Conservation (phyloP, 2,329 filamentous ascomycete genomes). For the Stagonosporopsis chrysanthemi region DNA sequence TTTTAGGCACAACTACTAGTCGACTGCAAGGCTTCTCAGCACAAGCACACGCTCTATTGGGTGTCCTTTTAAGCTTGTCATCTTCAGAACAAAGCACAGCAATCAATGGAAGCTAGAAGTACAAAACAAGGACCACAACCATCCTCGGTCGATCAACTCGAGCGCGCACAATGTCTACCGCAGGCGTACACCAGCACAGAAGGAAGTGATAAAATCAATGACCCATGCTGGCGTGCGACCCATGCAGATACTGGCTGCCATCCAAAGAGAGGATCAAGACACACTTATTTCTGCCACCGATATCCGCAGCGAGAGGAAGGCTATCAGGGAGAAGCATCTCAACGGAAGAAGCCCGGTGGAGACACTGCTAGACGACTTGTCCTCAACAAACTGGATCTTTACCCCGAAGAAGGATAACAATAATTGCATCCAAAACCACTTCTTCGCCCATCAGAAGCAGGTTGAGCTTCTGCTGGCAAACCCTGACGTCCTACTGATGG, state of each 20-base stretch:
- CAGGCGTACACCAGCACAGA: slow-evolving; percentile 19
- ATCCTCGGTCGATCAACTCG: slow-evolving; percentile 16
- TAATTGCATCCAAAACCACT: slow-evolving; percentile 20
- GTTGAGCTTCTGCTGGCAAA: slow-evolving; percentile 21
- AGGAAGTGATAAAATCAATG: slow-evolving; percentile 20
- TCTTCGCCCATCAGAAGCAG: slow-evolving; percentile 22
- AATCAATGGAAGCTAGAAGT: not conserved
- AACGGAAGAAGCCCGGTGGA: slow-evolving; percentile 19
- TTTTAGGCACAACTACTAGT: slow-evolving; percentile 15
- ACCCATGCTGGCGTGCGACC: slow-evolving; percentile 16
- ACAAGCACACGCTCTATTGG: slow-evolving; percentile 19
- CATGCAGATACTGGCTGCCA: slow-evolving; percentile 20
- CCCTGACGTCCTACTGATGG: slow-evolving; percentile 20
- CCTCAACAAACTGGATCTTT: slow-evolving; percentile 20
- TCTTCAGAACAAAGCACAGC: slow-evolving; percentile 18
- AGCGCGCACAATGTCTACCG: slow-evolving; percentile 22
- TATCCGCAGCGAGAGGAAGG: slow-evolving; percentile 19
- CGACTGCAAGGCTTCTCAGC: slow-evolving; percentile 12
- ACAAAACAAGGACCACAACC: slow-evolving; percentile 5
- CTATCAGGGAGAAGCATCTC: slow-evolving; percentile 17
- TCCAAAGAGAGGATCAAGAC: slow-evolving; percentile 18
- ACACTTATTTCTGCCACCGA: slow-evolving; percentile 20
- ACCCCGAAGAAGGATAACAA: slow-evolving; percentile 21
- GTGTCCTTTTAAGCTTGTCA: slow-evolving; percentile 20
- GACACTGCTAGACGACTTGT: slow-evolving; percentile 21